These are phyloP conservation scores for Magnolia changhungtana DNA, from an alignment of 164 flowering plant genomes.

Conservation along the genomic window DNA sequence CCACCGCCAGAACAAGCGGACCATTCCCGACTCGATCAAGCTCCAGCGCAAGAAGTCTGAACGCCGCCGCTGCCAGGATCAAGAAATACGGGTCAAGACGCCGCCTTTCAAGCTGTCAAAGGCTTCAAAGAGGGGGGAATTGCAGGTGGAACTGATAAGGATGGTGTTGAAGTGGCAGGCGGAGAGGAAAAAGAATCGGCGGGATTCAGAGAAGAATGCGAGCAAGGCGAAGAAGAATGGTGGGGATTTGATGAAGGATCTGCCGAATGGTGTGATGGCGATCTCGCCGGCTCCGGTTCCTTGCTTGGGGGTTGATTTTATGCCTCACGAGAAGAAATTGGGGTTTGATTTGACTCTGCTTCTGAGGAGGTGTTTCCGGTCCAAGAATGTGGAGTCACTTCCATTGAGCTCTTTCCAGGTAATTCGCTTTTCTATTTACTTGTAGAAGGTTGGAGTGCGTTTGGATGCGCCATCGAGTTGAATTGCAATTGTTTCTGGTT, in stretches of 20 bases:
- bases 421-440: neutral
- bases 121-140: conserved; percentile 44
- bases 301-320: conserved; percentile 28
- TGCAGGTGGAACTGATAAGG: conserved; percentile 55
- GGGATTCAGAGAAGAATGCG: conserved; percentile 15
- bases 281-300: conserved; percentile 38
- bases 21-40: conserved; percentile 58
- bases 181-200: conserved; percentile 42
- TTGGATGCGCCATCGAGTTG: too few relatives aligned
- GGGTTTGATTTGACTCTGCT: conserved; percentile 33
- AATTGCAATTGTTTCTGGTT: too few relatives aligned
- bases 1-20: conserved; percentile 44
- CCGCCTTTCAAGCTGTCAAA: conserved; percentile 19
- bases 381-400: conserved; percentile 74
- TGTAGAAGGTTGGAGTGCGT: too few relatives aligned
- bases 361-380: conserved; percentile 46
- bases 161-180: conserved; percentile 55
- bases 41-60: conserved; percentile 27
- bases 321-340: conserved; percentile 40
- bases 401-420: conserved; percentile 67
- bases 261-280: conserved; percentile 75
- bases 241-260: conserved; percentile 42
- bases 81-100: neutral
- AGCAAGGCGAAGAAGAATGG: neutral
- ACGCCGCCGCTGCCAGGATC: neutral